A percentile compares a stretch with the other conserved stretches of the same genome.
These are phyloP conservation scores for Penicillium sp. DNA, from an alignment of 2,329 filamentous ascomycete genomes.

Conservation along the genomic window DNA sequence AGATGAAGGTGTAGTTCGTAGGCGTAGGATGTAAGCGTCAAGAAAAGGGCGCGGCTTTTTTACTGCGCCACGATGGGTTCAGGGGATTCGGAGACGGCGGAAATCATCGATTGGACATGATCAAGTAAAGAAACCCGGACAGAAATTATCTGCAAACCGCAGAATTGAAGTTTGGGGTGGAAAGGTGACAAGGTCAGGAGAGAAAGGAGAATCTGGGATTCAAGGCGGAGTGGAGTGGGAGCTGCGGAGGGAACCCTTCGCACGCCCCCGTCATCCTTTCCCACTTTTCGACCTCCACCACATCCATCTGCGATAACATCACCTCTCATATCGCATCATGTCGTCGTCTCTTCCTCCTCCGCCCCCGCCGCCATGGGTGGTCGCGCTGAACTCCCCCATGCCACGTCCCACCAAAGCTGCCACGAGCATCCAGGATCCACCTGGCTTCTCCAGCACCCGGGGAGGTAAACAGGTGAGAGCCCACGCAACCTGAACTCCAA, in stretches of 20 bases:
- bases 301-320: constrained; percentile 3
- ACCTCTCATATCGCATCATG: constrained; percentile 23
- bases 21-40: constrained; percentile 2
- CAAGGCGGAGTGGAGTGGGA: constrained; percentile 21
- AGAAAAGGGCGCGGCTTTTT: constrained; percentile 20
- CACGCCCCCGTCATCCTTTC: constrained; percentile 12
- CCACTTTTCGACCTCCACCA: constrained; percentile 9
- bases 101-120: constrained; percentile 19
- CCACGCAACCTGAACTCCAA: neutral
- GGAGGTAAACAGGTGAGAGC: constrained; percentile 55
- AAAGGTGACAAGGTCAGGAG: constrained; percentile 3
- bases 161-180: constrained; percentile 1
- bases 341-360: constrained; percentile 35
- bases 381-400: constrained; percentile 73
- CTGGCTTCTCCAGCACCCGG: constrained; percentile 68
- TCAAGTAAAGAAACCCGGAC: neutral
- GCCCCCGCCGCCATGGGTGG: constrained; percentile 75
- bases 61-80: constrained; percentile 14
- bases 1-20: neutral
- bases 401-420: constrained; percentile 62
- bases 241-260: constrained; percentile 29
- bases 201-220: constrained; percentile 19
- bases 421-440: constrained; percentile 74
- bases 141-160: constrained; percentile 8
- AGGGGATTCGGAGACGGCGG: constrained; percentile 13